phyloP scores from a whole-genome alignment of 306 rosid species.

The Parietaria judaica region DNA sequence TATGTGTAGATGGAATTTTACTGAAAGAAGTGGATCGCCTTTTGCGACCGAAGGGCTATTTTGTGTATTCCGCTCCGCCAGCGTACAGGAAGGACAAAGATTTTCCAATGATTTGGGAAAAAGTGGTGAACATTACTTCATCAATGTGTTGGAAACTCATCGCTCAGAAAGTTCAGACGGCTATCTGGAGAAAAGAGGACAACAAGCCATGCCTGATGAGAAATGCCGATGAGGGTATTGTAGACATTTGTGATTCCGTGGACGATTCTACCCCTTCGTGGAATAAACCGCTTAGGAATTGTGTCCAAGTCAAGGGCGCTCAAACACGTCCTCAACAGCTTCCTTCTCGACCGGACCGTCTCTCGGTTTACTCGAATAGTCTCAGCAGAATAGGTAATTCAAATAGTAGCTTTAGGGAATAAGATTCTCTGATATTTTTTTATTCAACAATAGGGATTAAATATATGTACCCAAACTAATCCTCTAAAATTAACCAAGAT shows the following conservation, averaged over 20 bases:
- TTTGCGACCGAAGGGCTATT: constrained; percentile 71
- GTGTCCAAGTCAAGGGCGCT: constrained; percentile 41
- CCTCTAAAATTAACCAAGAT: no score
- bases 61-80: constrained; percentile 90
- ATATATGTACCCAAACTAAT: no score
- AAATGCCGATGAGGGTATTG: constrained; percentile 42
- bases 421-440: no score
- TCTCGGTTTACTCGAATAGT: constrained; percentile 52
- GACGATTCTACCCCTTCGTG: constrained; percentile 67
- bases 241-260: constrained; percentile 53
- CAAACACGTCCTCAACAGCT: constrained; percentile 39
- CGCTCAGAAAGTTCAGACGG: constrained; percentile 79
- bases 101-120: constrained; percentile 75
- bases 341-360: constrained; percentile 55
- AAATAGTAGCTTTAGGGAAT: no score
- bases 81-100: constrained; percentile 69
- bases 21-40: constrained; percentile 76
- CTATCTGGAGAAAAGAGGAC: constrained; percentile 82
- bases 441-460: no score
- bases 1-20: constrained; percentile 72
- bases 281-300: constrained; percentile 58
- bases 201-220: constrained; percentile 44
- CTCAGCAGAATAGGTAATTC: constrained; percentile 56
- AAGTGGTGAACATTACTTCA: constrained; percentile 63
- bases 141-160: constrained; percentile 97